phyloP scores from a whole-genome alignment of 2,329 filamentous ascomycete species.

The Phyllachora maydis region DNA sequence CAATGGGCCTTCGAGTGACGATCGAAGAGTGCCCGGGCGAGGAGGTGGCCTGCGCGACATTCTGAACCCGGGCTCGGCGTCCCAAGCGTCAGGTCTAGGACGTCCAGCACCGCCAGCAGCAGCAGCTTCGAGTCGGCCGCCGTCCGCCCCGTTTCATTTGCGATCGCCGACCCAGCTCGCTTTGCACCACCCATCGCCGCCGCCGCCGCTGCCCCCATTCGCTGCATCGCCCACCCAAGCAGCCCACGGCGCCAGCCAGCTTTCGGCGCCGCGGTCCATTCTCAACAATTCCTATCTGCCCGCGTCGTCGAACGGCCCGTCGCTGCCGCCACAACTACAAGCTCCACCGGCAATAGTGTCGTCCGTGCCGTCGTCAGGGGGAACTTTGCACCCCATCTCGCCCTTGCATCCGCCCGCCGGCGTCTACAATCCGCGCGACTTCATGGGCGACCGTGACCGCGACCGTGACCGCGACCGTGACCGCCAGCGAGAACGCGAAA shows the following conservation, averaged over 20 bases:
- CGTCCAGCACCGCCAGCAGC: constrained; percentile 4
- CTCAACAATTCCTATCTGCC: constrained; percentile 15
- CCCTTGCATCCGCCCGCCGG: constrained; percentile 1
- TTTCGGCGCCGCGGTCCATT: constrained; percentile 9
- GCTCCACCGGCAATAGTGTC: constrained; percentile 4
- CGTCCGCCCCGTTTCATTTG: constrained; percentile 20
- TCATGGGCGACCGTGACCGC: background rate
- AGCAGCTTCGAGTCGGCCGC: constrained; percentile 13
- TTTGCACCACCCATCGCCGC: too few relatives aligned
- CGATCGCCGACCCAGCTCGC: constrained; percentile 26
- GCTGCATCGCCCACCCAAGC: constrained; percentile 10
- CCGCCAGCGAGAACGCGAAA: too few relatives aligned
- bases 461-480: too few relatives aligned
- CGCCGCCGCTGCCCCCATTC: constrained; percentile 12
- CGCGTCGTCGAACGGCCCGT: constrained; percentile 10
- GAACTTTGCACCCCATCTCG: constrained; percentile 1
- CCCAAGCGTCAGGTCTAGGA: too few relatives aligned
- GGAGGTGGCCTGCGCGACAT: constrained; percentile 22
- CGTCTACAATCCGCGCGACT: constrained; percentile 1
- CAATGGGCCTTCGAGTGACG: constrained; percentile 12
- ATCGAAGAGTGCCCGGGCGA: constrained; percentile 13
- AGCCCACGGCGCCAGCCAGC: constrained; percentile 7
- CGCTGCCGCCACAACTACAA: constrained; percentile 6
- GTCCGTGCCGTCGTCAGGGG: constrained; percentile 1
- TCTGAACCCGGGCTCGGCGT: constrained; percentile 16